Conservation (phyloP, 2,329 filamentous ascomycete genomes). For the Cordyceps javanica region DNA sequence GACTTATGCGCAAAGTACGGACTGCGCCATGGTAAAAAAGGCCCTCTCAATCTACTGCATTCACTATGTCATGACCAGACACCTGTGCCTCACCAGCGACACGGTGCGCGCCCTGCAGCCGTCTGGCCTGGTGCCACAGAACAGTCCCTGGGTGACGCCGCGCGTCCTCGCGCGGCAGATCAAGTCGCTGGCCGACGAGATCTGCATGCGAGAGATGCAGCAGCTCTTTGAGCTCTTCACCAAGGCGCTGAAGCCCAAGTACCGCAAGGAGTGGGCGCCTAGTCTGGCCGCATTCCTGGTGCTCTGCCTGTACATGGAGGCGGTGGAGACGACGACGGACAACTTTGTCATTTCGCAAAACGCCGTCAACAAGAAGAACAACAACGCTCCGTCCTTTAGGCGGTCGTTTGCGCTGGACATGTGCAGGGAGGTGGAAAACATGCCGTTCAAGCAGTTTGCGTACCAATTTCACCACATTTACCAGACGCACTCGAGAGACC, state of each 20-base stretch:
- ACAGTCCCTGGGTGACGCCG: constrained; percentile 41
- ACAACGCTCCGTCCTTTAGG: constrained; percentile 30
- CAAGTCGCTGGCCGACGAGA: constrained; percentile 51
- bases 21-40: constrained; percentile 44
- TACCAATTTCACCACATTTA: constrained; percentile 56
- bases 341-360: constrained; percentile 45
- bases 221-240: constrained; percentile 47
- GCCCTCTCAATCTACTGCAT: constrained; percentile 50
- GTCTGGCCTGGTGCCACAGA: constrained; percentile 38
- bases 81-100: constrained; percentile 43
- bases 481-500: constrained; percentile 48
- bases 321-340: constrained; percentile 47
- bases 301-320: constrained; percentile 54
- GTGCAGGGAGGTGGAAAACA: constrained; percentile 47
- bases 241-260: constrained; percentile 48
- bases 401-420: constrained; percentile 40
- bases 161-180: constrained; percentile 51
- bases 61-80: constrained; percentile 51
- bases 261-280: constrained; percentile 48
- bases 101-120: constrained; percentile 36
- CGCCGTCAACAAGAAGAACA: constrained; percentile 39
- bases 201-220: constrained; percentile 46
- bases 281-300: constrained; percentile 51
- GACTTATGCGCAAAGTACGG: constrained; percentile 38
- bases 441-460: constrained; percentile 55